Evolutionary conservation across 345 rosid genomes (phyloP), one percentile per base, ranked within the genome.

Genomic region (Stellera chamaejasme): DNA sequence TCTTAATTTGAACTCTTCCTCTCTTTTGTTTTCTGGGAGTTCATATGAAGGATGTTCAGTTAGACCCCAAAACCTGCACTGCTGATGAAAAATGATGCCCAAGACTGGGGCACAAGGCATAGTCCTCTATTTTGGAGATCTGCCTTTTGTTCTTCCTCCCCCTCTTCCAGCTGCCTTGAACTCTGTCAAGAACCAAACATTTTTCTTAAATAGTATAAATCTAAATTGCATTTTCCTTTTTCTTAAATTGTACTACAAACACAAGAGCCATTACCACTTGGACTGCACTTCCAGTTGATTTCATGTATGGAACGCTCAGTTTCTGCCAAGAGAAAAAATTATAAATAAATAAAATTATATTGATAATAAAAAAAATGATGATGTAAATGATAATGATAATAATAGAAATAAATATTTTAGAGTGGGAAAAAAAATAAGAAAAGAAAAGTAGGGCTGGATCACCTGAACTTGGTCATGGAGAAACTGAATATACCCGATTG

Each of bases 381-480:
- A n/a, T n/a, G n/a, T n/a, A n/a, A 32, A 32, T 32, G 8, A 32
- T 32, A 4, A 4, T 32, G 5, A 32, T 32, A 32, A 32, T 32
- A 32, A 32, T 32, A 5, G 0, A 4, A 32, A 32, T 32, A 32
- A 32, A 32, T 8, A 32, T 32, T 32, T 32, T 32, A 8, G 3
- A 32, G 5, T 32, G 1, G 2, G 7, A 32, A 32, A 32, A 32
- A 8, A 32, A 8, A 0, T 1, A 32, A 19, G 23, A 19, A 14
- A 1, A n/a, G 48, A 45, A 23, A 32, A 12, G 26, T 1, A n/a
- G 41, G 45, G n/a, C 14, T 47, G 7, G 26, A 36, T 63, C 55
- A 76, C 85, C 93, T 85, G 69, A 54, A 77, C 64, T 76, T 79
- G 94, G 72, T 82, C 75, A 55, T 79, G 94, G 48, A 85, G 79